phyloP scores from a whole-genome alignment of 768 basidiomycete species.

The Boletus vermiculosoides region DNA sequence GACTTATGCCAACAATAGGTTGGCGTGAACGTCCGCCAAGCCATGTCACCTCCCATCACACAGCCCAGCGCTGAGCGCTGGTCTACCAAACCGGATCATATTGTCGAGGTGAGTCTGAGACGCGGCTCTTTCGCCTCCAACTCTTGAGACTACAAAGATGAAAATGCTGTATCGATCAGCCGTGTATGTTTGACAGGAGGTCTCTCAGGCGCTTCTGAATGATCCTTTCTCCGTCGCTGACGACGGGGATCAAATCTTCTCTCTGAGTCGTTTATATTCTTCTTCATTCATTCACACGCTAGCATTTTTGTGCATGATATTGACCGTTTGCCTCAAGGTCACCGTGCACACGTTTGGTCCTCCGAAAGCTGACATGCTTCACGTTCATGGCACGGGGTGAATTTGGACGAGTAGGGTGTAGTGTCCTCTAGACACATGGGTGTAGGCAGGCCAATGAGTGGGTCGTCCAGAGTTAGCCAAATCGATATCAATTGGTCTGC shows the following conservation, averaged over 20 bases:
- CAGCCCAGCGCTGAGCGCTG: background rate
- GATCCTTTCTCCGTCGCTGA: slow-evolving; percentile 19
- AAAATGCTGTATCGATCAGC: slow-evolving; percentile 24
- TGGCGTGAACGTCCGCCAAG: background rate
- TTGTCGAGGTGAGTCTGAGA: slow-evolving; percentile 7
- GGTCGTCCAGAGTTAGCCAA: background rate
- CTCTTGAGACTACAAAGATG: slow-evolving; percentile 13
- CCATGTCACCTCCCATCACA: background rate
- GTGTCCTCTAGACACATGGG: background rate
- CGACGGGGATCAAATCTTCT: slow-evolving; percentile 32
- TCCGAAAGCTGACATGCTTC: background rate
- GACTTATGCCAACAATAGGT: too few species aligned
- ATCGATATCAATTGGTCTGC: background rate
- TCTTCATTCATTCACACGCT: background rate
- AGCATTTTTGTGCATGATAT: background rate
- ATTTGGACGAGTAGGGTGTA: background rate
- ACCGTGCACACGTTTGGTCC: background rate
- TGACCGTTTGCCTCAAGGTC: slow-evolving; percentile 14
- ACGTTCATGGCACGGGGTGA: background rate
- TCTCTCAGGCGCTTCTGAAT: slow-evolving; percentile 28
- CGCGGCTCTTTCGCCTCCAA: background rate
- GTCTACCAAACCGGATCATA: background rate
- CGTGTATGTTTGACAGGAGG: slow-evolving; percentile 24
- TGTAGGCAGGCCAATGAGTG: background rate
- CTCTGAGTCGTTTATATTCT: slow-evolving; percentile 26